Conservation (phyloP, 2,329 filamentous ascomycete genomes). For the Parastagonospora avenae region DNA sequence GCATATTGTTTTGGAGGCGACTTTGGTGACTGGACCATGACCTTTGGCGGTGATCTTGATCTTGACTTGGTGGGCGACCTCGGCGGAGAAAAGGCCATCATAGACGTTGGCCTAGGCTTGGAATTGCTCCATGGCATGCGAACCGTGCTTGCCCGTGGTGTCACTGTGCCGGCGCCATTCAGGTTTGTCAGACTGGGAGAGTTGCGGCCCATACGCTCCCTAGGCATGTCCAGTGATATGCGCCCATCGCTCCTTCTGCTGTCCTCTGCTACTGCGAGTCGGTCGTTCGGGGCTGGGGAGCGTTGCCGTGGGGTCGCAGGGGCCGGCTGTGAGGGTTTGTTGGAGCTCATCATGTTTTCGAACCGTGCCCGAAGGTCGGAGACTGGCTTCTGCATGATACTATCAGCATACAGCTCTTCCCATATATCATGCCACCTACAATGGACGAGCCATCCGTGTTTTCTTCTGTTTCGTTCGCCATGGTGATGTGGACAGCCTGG, state of each 20-base stretch:
- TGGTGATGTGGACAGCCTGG: constrained; percentile 31
- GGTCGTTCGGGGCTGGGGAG: constrained; percentile 41
- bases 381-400: constrained; percentile 68
- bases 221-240: constrained; percentile 51
- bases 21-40: constrained; percentile 71
- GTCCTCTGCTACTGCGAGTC: constrained; percentile 37
- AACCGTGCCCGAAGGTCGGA: constrained; percentile 82
- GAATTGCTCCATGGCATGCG: constrained; percentile 43
- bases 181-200: constrained; percentile 45
- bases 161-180: constrained; percentile 35
- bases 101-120: constrained; percentile 53
- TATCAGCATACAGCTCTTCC: constrained; percentile 16
- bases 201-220: constrained; percentile 29
- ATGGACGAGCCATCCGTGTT: constrained; percentile 79
- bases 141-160: constrained; percentile 44
- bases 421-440: constrained; percentile 53
- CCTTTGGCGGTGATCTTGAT: constrained; percentile 65
- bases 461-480: constrained; percentile 52
- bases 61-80: constrained; percentile 49
- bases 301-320: constrained; percentile 31
- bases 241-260: constrained; percentile 38
- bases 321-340: constrained; percentile 28
- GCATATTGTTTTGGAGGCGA: constrained; percentile 63
- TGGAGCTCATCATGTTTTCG: constrained; percentile 69
- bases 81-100: constrained; percentile 55